Percentiles rank a stretch among this genome's conserved stretches.
Conservation (phyloP, 352 stramenopile genomes). For the Peronospora destructor region DNA sequence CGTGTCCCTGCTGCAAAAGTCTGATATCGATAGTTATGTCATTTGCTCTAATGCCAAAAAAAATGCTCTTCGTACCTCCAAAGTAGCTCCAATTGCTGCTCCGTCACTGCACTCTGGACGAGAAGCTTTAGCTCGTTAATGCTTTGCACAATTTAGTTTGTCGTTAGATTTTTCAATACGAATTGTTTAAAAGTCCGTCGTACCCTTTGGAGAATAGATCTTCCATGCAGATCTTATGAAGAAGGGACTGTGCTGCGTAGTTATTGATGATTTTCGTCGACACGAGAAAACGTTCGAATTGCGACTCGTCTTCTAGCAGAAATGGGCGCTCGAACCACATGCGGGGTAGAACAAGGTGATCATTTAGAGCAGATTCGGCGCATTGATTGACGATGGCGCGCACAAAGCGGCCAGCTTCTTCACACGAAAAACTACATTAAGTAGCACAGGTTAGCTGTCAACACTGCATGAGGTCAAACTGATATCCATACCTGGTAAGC, state of each 20-base stretch:
- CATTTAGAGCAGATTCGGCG: slow-evolving; percentile 37
- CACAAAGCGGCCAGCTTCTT: slow-evolving; percentile 38
- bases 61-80: slow-evolving; percentile 27
- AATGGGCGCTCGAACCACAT: slow-evolving; percentile 75
- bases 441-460: neutral
- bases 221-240: slow-evolving; percentile 56
- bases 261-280: slow-evolving; percentile 58
- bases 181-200: neutral
- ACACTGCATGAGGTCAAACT: neutral
- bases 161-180: neutral
- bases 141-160: slow-evolving; percentile 17
- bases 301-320: slow-evolving; percentile 67
- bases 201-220: slow-evolving; percentile 49
- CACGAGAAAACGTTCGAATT: slow-evolving; percentile 64
- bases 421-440: slow-evolving; percentile 21
- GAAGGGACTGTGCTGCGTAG: slow-evolving; percentile 57
- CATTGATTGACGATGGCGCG: slow-evolving; percentile 48
- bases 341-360: slow-evolving; percentile 41
- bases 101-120: slow-evolving; percentile 30
- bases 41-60: neutral
- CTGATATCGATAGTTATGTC: slow-evolving; percentile 5
- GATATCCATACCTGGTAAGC: slow-evolving; percentile 32
- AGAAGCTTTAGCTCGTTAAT: slow-evolving; percentile 32
- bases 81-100: slow-evolving; percentile 40
- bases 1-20: slow-evolving; percentile 26